Base-by-base conservation (phyloP, 2,329 filamentous ascomycete species). In the Neofusicoccum cordaticola region DNA sequence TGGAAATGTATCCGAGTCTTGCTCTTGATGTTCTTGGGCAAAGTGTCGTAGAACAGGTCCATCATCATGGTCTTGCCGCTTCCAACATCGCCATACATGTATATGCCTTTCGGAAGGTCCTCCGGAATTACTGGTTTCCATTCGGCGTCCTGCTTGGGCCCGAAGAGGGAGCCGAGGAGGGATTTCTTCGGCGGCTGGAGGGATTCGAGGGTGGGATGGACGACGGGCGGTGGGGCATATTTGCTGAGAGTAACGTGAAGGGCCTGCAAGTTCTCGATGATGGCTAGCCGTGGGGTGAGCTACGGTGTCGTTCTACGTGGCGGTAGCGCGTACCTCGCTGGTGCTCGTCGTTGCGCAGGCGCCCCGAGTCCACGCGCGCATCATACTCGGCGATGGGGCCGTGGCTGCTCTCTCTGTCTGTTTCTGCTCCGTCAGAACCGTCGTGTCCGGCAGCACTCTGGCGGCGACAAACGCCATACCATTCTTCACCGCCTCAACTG, bases 51-150 rank as follows among this genome's bases (percentile, higher is more conserved):
- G 78, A 98, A 97, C 57, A 99, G 83, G 75, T 99, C 94, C 95
- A 99, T 99, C 74, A 99, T 83, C 95, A 99, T 99, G 2, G 95
- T 99, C 84, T 99, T 99, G 67, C 95, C 95, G 72, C 92, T 96
- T 45, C 95, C 95, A 2, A 99, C 95, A 75, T 99, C 95, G 65
- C 95, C 95, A 73, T 91, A 97, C 77, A 99, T 90, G 78, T 99
- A 99, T 37, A 99, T 80, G 0, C 95, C 95, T 69, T 92, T 90
- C 0, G 95, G 95, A 1, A 97, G 82, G 68, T 89, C 84, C n/a
- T 84, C 78, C 0, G 92, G 88, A 22, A 96, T 90, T 3, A 82
- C 77, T 66, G 80, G 72, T 4, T 69, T 77, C 67, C 65, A 76
- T 64, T 70, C 78, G 69, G 70, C 76, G 68, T 70, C 75, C 66